These are phyloP conservation scores for Fusarium haematococcum DNA, from an alignment of 2,329 filamentous ascomycete species.

Conservation along the genomic window DNA sequence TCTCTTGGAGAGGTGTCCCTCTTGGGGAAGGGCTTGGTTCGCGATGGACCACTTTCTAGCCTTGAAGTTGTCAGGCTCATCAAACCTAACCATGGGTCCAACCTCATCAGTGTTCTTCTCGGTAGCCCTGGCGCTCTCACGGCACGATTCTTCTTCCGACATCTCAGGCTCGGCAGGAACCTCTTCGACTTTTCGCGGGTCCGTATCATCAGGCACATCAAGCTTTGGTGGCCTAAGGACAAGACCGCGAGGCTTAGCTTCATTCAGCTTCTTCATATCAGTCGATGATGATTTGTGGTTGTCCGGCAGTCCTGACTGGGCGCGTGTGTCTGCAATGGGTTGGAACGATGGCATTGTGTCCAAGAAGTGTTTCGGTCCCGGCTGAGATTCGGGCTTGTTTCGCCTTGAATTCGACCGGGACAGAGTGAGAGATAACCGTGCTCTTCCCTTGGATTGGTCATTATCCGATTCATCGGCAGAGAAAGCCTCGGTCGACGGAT, in stretches of 20 bases:
- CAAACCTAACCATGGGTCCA: constrained; percentile 43
- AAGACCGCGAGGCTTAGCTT: constrained; percentile 59
- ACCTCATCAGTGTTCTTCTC: constrained; percentile 53
- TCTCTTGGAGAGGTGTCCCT: constrained; percentile 65
- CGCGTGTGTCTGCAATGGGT: constrained; percentile 46
- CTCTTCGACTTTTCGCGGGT: constrained; percentile 42
- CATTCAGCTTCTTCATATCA: constrained; percentile 37
- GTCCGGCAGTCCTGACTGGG: constrained; percentile 22
- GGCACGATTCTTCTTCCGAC: constrained; percentile 54
- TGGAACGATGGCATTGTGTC: constrained; percentile 65
- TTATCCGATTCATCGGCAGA: constrained; percentile 63
- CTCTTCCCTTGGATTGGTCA: constrained; percentile 56
- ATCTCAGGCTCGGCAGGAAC: constrained; percentile 48
- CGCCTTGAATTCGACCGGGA: constrained; percentile 51
- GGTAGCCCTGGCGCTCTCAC: constrained; percentile 43
- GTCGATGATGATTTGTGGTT: constrained; percentile 25
- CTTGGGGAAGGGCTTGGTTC: constrained; percentile 54
- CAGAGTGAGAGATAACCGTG: constrained; percentile 50
- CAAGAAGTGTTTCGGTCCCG: constrained; percentile 59
- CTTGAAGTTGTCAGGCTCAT: constrained; percentile 40
- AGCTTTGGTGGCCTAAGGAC: constrained; percentile 62
- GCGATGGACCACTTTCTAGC: constrained; percentile 65
- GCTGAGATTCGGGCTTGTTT: constrained; percentile 46
- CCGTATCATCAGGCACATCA: constrained; percentile 58
- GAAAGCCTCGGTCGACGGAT: constrained; percentile 52